A percentile compares a stretch with the other conserved stretches of the same genome.
Evolutionary conservation across 768 basidiomycete genomes (phyloP).

Genomic region (Russula foetens): DNA sequence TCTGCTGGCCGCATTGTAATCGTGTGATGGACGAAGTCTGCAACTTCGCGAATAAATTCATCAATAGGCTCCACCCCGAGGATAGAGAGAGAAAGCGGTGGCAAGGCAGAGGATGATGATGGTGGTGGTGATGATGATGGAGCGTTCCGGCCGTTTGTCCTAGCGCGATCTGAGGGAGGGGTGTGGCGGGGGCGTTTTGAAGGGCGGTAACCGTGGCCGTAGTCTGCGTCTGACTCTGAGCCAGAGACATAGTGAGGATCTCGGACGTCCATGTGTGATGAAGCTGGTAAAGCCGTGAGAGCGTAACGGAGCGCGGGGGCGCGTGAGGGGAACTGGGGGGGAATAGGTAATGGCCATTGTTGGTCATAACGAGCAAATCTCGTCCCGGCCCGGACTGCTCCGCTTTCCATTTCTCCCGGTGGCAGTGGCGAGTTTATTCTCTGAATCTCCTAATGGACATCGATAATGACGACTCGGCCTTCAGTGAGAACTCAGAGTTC

Average conservation of each 20-base stretch:
- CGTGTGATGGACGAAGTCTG: slow-evolving; percentile 78
- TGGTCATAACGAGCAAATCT: not conserved
- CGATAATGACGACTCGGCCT: not conserved
- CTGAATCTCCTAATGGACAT: not conserved
- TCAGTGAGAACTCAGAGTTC: slow-evolving; percentile 2
- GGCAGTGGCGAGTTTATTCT: not conserved
- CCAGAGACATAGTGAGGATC: slow-evolving; percentile 22
- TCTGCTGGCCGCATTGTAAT: slow-evolving; percentile 46
- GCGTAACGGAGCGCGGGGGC: not conserved
- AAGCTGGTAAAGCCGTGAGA: not conserved
- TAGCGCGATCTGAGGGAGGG: slow-evolving; percentile 26
- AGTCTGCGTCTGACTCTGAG: slow-evolving; percentile 24
- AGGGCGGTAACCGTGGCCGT: slow-evolving; percentile 23
- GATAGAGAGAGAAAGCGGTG: slow-evolving; percentile 70
- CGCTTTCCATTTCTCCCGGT: too few species aligned
- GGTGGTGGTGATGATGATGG: slow-evolving; percentile 25
- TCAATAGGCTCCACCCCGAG: slow-evolving; percentile 87
- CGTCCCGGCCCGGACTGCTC: not conserved
- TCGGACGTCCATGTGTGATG: slow-evolving; percentile 21
- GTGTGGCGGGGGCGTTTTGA: slow-evolving; percentile 33
- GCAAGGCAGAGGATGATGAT: slow-evolving; percentile 31
- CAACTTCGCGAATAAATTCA: slow-evolving; percentile 87
- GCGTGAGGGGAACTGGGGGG: not conserved
- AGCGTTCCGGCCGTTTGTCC: slow-evolving; percentile 21
- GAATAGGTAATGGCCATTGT: too few species aligned